Evolutionary conservation across 768 basidiomycete species (phyloP).

Genomic region (Boletus barrowsii): DNA sequence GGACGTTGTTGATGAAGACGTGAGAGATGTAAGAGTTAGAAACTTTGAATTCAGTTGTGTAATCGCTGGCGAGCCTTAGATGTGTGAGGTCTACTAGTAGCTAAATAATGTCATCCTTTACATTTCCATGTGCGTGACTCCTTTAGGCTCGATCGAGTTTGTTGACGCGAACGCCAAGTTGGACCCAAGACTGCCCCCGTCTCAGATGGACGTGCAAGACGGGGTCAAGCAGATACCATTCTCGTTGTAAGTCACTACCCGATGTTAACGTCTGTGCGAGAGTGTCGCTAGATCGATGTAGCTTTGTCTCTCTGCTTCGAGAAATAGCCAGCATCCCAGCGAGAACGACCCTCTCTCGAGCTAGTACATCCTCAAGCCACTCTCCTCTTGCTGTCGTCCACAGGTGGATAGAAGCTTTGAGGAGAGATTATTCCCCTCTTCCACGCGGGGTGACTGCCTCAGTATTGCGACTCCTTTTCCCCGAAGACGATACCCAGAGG

Average conservation of each 20-base stretch:
- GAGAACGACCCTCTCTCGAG: constrained; percentile 18
- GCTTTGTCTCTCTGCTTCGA: constrained; percentile 49
- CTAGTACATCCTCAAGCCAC: constrained; percentile 7
- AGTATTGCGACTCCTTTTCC: constrained; percentile 78
- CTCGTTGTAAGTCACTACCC: constrained; percentile 38
- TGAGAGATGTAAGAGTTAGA: not conserved
- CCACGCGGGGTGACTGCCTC: constrained; percentile 52
- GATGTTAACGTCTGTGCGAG: not conserved
- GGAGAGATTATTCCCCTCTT: constrained; percentile 43
- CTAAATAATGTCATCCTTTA: too few species aligned
- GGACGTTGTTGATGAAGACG: constrained; percentile 1
- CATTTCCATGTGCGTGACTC: too few species aligned
- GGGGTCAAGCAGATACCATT: constrained; percentile 35
- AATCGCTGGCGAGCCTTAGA: too few species aligned
- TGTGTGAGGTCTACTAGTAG: too few species aligned
- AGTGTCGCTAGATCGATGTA: constrained; percentile 18
- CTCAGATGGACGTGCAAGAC: constrained; percentile 11
- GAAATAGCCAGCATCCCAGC: constrained; percentile 38
- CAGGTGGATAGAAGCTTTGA: constrained; percentile 45
- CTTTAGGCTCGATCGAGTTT: too few species aligned
- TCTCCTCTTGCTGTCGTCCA: constrained; percentile 42
- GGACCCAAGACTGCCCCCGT: too few species aligned
- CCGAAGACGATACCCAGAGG: constrained; percentile 70
- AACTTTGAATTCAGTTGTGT: not conserved
- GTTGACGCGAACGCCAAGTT: too few species aligned